These are phyloP conservation scores for Sordariomycetes sp. DNA, from an alignment of 2,329 filamentous ascomycete genomes.

Conservation along the genomic window DNA sequence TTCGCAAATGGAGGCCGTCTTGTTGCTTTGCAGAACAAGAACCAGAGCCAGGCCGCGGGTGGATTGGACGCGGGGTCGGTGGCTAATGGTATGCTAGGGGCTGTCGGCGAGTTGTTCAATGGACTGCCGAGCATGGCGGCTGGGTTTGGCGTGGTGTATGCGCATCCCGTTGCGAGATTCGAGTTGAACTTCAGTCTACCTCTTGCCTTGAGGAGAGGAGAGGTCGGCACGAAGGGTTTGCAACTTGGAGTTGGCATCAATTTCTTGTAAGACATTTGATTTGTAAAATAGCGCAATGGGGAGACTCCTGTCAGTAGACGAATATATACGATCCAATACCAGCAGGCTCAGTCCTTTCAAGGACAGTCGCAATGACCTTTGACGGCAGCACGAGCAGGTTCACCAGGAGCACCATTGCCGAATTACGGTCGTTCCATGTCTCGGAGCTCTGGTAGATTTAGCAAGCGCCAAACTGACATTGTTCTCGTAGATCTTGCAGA, in stretches of 20 bases:
- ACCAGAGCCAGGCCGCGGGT: conserved; percentile 27
- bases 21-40: conserved; percentile 59
- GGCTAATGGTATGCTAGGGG: conserved; percentile 43
- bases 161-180: conserved; percentile 85
- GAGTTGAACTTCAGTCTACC: conserved; percentile 94
- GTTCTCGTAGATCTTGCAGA: too few relatives aligned
- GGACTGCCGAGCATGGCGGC: conserved; percentile 79
- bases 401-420: too few relatives aligned
- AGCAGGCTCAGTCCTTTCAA: too few relatives aligned
- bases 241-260: conserved; percentile 95
- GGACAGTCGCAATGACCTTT: too few relatives aligned
- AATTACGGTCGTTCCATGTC: too few relatives aligned
- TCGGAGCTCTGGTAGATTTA: too few relatives aligned
- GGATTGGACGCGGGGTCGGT: conserved; percentile 34
- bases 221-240: conserved; percentile 82
- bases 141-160: conserved; percentile 86
- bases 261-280: conserved; percentile 62
- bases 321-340: background rate
- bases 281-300: too few relatives aligned
- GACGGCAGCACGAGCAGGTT: too few relatives aligned
- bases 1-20: conserved; percentile 88
- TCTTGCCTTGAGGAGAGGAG: conserved; percentile 69
- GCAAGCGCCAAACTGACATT: too few relatives aligned
- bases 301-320: background rate
- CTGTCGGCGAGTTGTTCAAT: conserved; percentile 61